phyloP scores from a whole-genome alignment of 2,329 filamentous ascomycete species.

The Fusarium nisikadoi region DNA sequence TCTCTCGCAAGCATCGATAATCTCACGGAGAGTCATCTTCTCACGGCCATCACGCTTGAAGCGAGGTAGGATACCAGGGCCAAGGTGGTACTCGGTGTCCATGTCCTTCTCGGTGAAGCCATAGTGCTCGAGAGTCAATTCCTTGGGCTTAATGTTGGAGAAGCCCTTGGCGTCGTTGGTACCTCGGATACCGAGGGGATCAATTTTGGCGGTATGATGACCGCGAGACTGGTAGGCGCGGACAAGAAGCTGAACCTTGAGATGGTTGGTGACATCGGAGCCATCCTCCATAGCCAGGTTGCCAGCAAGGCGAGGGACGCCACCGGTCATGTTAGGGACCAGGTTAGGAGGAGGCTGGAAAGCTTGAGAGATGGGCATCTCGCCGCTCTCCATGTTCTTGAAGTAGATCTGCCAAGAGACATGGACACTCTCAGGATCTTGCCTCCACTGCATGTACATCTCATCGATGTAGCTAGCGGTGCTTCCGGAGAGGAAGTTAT shows the following conservation, averaged over 20 bases:
- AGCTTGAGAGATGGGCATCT: constrained; percentile 97
- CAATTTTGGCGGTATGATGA: constrained; percentile 98
- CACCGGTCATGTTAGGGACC: constrained; percentile 82
- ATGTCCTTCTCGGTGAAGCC: constrained; percentile 94
- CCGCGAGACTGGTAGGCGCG: constrained; percentile 98
- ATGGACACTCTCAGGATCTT: constrained; percentile 92
- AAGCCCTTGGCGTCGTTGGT: constrained; percentile 71
- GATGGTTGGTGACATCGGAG: constrained; percentile 90
- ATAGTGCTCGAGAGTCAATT: constrained; percentile 93
- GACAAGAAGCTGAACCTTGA: constrained; percentile 97
- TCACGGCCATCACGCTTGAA: constrained; percentile 89
- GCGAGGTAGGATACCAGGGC: constrained; percentile 92
- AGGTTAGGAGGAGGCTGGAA: constrained; percentile 96
- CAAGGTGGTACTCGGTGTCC: constrained; percentile 89
- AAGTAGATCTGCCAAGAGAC: constrained; percentile 99
- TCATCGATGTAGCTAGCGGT: constrained; percentile 99
- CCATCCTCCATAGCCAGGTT: constrained; percentile 75
- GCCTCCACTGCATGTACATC: constrained; percentile 99
- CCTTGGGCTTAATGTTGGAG: constrained; percentile 88
- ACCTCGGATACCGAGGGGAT: constrained; percentile 92
- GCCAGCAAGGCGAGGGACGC: constrained; percentile 78
- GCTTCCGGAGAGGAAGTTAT: constrained; percentile 96
- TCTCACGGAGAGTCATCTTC: constrained; percentile 97
- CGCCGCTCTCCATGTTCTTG: constrained; percentile 97
- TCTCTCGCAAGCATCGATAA: constrained; percentile 90